These are phyloP conservation scores for Amniculicola lignicola DNA, from an alignment of 495 filamentous ascomycete genomes.

Conservation along the genomic window DNA sequence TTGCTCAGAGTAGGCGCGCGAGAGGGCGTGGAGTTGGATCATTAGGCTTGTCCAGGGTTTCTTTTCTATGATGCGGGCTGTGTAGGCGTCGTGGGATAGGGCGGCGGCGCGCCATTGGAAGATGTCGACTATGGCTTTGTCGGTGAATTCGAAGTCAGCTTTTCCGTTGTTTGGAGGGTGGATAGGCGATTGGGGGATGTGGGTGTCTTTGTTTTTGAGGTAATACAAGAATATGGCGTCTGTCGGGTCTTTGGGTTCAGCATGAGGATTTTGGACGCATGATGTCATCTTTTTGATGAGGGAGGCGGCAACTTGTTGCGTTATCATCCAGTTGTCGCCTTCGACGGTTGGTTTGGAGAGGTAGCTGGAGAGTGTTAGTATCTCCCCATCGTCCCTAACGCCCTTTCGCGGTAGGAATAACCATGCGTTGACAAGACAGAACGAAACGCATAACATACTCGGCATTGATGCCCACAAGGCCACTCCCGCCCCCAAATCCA, in stretches of 20 bases:
- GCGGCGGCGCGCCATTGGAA: conserved; percentile 48
- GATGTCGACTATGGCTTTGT: conserved; percentile 43
- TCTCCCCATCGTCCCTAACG: neutral
- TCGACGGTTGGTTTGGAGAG: conserved; percentile 52
- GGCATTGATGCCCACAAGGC: conserved; percentile 48
- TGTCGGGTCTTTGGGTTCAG: conserved; percentile 32
- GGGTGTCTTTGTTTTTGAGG: conserved; percentile 23
- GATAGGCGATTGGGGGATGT: conserved; percentile 18
- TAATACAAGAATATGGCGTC: conserved; percentile 36
- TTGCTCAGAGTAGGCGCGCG: conserved; percentile 49
- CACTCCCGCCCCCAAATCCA: conserved; percentile 50
- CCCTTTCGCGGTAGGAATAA: too few relatives aligned
- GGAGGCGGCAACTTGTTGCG: conserved; percentile 49
- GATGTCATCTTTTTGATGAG: conserved; percentile 50
- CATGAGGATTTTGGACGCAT: conserved; percentile 36
- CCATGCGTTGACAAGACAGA: neutral
- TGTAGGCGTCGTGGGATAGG: conserved; percentile 45
- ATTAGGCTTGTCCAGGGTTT: conserved; percentile 49
- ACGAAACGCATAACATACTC: conserved; percentile 29
- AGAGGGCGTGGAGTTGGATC: conserved; percentile 48
- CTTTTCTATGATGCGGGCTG: conserved; percentile 46
- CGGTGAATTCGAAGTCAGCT: too few relatives aligned
- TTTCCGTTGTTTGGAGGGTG: conserved; percentile 25
- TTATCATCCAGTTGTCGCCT: conserved; percentile 56
- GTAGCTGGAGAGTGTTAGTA: conserved; percentile 33